Evolutionary conservation across 768 basidiomycete genomes (phyloP).

Genomic region (Suillus occidentalis): DNA sequence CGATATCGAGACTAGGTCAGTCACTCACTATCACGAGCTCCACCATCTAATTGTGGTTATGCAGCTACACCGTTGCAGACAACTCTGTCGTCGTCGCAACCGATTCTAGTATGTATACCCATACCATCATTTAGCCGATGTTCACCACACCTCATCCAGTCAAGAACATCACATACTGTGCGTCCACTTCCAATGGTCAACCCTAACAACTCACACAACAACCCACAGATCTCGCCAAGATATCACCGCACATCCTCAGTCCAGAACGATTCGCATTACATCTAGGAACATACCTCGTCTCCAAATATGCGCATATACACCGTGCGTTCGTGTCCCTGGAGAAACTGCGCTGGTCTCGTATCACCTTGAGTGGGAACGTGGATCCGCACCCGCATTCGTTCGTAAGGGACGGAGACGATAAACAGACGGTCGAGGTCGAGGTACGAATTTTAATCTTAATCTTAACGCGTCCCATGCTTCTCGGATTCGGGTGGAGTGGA

Average conservation of each 20-base stretch:
- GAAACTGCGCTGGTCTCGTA: conserved; percentile 83
- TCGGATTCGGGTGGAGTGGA: conserved; percentile 3
- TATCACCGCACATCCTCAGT: conserved; percentile 80
- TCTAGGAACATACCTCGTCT: conserved; percentile 78
- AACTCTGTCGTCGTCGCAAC: conserved; percentile 89
- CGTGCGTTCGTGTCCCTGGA: conserved; percentile 73
- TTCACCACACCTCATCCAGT: conserved; percentile 35
- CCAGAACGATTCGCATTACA: conserved; percentile 89
- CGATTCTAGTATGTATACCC: conserved; percentile 69
- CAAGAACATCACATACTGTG: conserved; percentile 70
- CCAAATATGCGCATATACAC: conserved; percentile 73
- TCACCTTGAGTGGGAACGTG: conserved; percentile 46
- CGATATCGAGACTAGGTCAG: conserved; percentile 70
- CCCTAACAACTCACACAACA: not conserved
- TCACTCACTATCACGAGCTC: not conserved
- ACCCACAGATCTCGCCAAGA: conserved; percentile 74
- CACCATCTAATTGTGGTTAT: not conserved
- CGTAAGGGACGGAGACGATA: conserved; percentile 88
- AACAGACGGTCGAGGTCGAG: conserved; percentile 62
- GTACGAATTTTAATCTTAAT: conserved; percentile 32
- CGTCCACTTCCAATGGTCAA: conserved; percentile 11
- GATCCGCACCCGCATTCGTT: conserved; percentile 78
- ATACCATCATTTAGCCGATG: not conserved
- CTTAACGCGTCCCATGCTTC: not conserved
- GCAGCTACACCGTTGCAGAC: conserved; percentile 84